Base-by-base conservation (phyloP, 2,329 filamentous ascomycete species). In the Aspergillus intermedius region DNA sequence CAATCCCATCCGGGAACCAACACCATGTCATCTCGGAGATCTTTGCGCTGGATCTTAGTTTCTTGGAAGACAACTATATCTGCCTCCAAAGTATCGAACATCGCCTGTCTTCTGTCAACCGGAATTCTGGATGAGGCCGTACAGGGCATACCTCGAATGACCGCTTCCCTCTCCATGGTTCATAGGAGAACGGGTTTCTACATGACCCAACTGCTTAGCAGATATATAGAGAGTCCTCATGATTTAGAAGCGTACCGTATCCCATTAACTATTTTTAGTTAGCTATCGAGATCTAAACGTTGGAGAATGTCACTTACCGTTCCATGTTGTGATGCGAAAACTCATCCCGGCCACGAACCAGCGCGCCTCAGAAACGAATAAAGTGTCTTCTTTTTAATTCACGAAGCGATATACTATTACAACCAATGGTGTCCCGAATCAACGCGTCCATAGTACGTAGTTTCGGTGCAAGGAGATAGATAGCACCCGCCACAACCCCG, bases 11-110 rank as follows among this genome's bases (percentile, higher is more conserved):
- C 93, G 0, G 88, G 83, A 0, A 97, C 83, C 30, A 97, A 75
- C 8, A 97, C 91, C 89, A 97, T 97, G 59, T 97, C 93, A 76
- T 97, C 93, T 37, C 77, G 79, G 1, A 98, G 75, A 58, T 96
- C 91, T 65, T 95, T 95, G 49, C 86, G 80, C 64, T 97, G 93
- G 37, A 97, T 96, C 71, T 97, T 98, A 40, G 89, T 84, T 70
- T 97, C 93, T 68, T 98, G 93, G 75, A 97, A 90, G 50, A 96
- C 79, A 15, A 97, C 83, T 54, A 98, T 93, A 66, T 98, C 93
- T 46, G 91, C 84, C 65, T 93, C 87, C 5, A 98, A 79, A 40
- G 86, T 87, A 57, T 95, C 88, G 70, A 98, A 97, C 93, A 97
- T 97, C 56, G 85, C 79, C 85, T 88, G 44, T 32, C 4, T 45